Conservation (phyloP, 2,329 filamentous ascomycete species). For the Neocucurbitaria cava region DNA sequence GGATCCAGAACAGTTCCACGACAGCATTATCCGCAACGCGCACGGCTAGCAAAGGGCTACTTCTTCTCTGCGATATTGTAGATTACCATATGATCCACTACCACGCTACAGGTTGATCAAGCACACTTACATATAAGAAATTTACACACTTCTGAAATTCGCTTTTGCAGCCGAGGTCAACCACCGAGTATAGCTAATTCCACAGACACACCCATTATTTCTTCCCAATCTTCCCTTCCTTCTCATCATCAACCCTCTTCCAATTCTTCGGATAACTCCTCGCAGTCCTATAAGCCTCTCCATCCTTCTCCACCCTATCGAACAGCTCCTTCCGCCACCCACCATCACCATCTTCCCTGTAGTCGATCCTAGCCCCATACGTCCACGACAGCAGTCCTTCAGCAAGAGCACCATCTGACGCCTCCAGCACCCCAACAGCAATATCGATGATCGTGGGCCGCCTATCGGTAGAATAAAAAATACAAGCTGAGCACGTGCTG, state of each 20-base stretch:
- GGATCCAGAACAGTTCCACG: too few species aligned
- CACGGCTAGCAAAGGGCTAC: too few species aligned
- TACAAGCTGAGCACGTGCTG: conserved; percentile 54
- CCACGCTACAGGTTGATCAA: too few species aligned
- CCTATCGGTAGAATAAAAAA: conserved; percentile 55
- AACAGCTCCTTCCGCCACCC: conserved; percentile 53
- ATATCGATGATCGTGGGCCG: conserved; percentile 54
- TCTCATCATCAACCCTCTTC: conserved; percentile 18
- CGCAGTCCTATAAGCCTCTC: conserved; percentile 46
- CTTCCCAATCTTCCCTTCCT: neutral
- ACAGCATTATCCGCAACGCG: too few species aligned
- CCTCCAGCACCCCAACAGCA: conserved; percentile 55
- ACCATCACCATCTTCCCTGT: conserved; percentile 43
- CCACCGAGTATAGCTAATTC: too few species aligned
- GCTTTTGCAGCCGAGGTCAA: too few species aligned
- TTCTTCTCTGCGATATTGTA: too few species aligned
- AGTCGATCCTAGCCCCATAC: conserved; percentile 37
- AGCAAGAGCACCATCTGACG: conserved; percentile 55
- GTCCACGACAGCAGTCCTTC: conserved; percentile 56
- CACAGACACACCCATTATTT: too few species aligned
- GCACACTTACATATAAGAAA: too few species aligned
- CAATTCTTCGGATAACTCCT: conserved; percentile 47
- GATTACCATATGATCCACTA: too few species aligned
- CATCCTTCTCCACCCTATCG: conserved; percentile 39
- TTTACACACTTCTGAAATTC: too few species aligned